Evolutionary conservation across 805 yeast species (phyloP).

Genomic region (Zygosaccharomyces siamensis): DNA sequence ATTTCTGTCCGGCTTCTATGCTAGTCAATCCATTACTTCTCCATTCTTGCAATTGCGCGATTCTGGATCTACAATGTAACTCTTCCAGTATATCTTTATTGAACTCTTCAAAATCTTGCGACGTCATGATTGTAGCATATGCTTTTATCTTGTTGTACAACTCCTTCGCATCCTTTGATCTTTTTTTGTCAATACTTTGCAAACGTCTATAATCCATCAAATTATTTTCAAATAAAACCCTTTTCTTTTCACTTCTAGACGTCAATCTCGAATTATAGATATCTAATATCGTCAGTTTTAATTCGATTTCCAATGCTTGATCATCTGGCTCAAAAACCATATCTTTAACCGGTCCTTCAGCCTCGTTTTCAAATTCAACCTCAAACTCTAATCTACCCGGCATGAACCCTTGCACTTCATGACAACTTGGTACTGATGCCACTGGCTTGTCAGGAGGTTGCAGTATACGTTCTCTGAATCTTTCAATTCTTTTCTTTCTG

Average conservation of each 20-base stretch:
- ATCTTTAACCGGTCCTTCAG: slow-evolving; percentile 89
- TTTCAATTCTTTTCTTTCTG: slow-evolving; percentile 68
- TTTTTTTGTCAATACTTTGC: slow-evolving; percentile 75
- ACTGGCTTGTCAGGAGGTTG: slow-evolving; percentile 86
- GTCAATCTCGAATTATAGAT: slow-evolving; percentile 88
- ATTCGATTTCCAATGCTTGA: slow-evolving; percentile 77
- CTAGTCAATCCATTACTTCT: slow-evolving; percentile 84
- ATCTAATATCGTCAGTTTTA: slow-evolving; percentile 80
- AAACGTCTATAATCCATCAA: slow-evolving; percentile 81
- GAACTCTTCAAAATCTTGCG: slow-evolving; percentile 74
- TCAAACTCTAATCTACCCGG: slow-evolving; percentile 98
- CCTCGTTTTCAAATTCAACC: slow-evolving; percentile 94
- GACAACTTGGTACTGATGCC: slow-evolving; percentile 93
- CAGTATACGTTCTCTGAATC: slow-evolving; percentile 62
- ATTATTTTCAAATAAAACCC: slow-evolving; percentile 69
- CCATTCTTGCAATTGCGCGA: slow-evolving; percentile 90
- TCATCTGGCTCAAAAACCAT: slow-evolving; percentile 96
- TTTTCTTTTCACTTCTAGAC: slow-evolving; percentile 87
- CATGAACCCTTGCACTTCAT: slow-evolving; percentile 96
- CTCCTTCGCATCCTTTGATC: slow-evolving; percentile 87
- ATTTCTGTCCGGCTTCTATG: slow-evolving; percentile 74
- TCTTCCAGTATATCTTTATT: slow-evolving; percentile 71
- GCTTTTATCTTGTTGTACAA: slow-evolving; percentile 70
- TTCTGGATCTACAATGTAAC: slow-evolving; percentile 69
- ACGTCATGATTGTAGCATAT: slow-evolving; percentile 72